Conservation (phyloP, 2,329 filamentous ascomycete species). For the Nigrograna mackinnonii region DNA sequence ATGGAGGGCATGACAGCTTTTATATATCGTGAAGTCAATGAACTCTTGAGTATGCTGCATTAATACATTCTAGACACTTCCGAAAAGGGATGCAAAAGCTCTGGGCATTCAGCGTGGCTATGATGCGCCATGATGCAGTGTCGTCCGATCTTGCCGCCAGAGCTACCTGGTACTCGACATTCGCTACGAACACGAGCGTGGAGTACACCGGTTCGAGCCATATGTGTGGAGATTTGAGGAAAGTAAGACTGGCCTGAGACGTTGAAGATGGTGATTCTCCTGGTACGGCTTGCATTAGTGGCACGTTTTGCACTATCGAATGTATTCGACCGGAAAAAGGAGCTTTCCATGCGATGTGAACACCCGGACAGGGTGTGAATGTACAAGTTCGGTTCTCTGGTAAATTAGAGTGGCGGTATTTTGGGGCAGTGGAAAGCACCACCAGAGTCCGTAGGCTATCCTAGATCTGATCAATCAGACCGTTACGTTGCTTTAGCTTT, state of each 20-base stretch:
- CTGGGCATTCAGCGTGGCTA: background rate
- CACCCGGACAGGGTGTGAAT: background rate
- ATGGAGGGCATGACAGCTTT: background rate
- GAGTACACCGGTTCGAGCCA: background rate
- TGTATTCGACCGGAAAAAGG: constrained; percentile 4
- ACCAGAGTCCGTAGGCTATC: too few species aligned
- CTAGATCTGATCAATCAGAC: too few species aligned
- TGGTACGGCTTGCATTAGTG: constrained; percentile 17
- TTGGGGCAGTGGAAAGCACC: background rate
- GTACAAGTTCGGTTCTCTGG: background rate
- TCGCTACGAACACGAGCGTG: constrained; percentile 8
- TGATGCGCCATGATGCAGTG: constrained; percentile 4
- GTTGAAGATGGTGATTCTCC: constrained; percentile 1
- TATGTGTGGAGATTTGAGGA: constrained; percentile 13
- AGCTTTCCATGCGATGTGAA: background rate
- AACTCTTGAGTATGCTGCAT: background rate
- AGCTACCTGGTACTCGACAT: constrained; percentile 1
- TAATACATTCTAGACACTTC: background rate
- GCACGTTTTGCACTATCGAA: constrained; percentile 12
- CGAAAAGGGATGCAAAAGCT: background rate
- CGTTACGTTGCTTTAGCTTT: too few species aligned
- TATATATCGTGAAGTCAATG: too few species aligned
- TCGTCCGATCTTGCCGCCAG: constrained; percentile 4
- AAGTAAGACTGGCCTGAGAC: constrained; percentile 5
- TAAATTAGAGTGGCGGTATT: background rate